phyloP scores from a whole-genome alignment of 2,329 filamentous ascomycete genomes.

The Colletotrichum orchidophilum region DNA sequence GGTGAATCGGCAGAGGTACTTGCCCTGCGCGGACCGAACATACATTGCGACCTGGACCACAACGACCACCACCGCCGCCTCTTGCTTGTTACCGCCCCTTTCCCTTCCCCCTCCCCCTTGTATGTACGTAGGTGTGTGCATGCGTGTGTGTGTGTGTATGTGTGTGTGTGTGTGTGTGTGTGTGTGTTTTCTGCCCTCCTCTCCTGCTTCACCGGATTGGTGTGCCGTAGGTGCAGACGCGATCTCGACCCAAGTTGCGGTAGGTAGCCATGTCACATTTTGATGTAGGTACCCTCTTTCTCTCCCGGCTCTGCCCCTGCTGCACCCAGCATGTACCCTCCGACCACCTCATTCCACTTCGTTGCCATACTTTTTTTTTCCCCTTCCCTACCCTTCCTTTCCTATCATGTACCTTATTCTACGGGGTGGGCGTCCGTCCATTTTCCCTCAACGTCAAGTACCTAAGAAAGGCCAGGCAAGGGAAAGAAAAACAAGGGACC shows the following conservation, averaged over 20 bases:
- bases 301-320: constrained; percentile 25
- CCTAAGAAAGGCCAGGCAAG: neutral
- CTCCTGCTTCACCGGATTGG: constrained; percentile 25
- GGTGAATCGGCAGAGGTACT: neutral
- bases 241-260: constrained; percentile 19
- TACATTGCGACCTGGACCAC: neutral
- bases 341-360: constrained; percentile 25
- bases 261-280: constrained; percentile 15
- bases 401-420: constrained; percentile 19
- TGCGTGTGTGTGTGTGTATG: neutral
- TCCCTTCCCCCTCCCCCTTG: neutral
- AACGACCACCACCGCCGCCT: neutral
- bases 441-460: constrained; percentile 24
- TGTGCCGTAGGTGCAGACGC: constrained; percentile 20
- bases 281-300: constrained; percentile 27
- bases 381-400: neutral
- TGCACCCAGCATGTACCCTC: constrained; percentile 26
- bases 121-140: neutral
- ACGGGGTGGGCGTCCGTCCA: constrained; percentile 5
- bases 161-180: neutral
- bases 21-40: neutral
- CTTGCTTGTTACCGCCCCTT: neutral
- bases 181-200: neutral
- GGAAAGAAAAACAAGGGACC: constrained; percentile 15
- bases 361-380: neutral